These are phyloP conservation scores for Alternaria infectoria DNA, from an alignment of 2,329 filamentous ascomycete species.

Conservation along the genomic window DNA sequence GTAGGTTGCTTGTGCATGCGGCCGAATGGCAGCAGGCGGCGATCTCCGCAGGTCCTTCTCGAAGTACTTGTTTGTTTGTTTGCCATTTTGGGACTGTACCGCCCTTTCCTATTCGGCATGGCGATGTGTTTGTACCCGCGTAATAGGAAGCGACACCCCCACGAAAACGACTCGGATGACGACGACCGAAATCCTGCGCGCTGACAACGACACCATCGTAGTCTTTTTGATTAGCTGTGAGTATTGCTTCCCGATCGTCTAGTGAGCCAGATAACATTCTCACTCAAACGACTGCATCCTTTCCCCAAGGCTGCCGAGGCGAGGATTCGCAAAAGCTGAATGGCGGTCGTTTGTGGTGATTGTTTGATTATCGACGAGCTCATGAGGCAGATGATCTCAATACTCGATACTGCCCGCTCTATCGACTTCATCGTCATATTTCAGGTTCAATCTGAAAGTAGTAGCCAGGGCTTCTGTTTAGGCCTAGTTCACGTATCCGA, in stretches of 20 bases:
- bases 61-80: constrained; percentile 1
- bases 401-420: neutral
- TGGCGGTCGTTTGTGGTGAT: neutral
- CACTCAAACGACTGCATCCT: neutral
- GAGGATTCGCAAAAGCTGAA: neutral
- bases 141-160: constrained; percentile 11
- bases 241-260: neutral
- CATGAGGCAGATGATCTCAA: neutral
- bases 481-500: neutral
- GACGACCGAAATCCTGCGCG: neutral
- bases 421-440: neutral
- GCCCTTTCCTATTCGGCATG: neutral
- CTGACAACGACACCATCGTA: neutral
- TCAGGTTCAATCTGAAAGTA: neutral
- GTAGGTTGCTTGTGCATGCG: neutral
- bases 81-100: neutral
- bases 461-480: neutral
- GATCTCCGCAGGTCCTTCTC: neutral
- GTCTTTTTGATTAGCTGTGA: neutral
- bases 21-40: neutral
- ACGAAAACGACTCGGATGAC: neutral
- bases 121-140: neutral
- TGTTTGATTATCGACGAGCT: neutral
- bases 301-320: neutral
- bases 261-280: neutral